A percentile compares a stretch with the other conserved stretches of the same genome.
phyloP scores from a whole-genome alignment of 805 yeast species.

The Hanseniaspora valbyensis region DNA sequence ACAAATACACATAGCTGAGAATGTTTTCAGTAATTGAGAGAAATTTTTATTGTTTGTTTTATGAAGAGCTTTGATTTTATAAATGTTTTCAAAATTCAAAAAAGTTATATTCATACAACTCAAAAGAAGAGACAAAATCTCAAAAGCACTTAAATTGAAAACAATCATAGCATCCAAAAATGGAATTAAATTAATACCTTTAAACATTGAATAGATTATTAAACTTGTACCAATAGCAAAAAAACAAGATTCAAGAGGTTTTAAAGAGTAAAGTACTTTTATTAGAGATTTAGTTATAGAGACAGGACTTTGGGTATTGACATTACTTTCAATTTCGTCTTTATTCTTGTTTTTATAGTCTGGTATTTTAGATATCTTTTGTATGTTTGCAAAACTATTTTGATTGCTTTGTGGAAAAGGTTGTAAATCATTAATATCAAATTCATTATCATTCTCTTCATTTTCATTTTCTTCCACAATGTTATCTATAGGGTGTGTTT shows the following conservation, averaged over 20 bases:
- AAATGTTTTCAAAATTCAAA: slow-evolving; percentile 16
- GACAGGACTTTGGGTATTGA: slow-evolving; percentile 17
- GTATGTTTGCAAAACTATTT: neutral
- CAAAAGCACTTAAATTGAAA: slow-evolving; percentile 21
- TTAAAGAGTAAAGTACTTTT: slow-evolving; percentile 21
- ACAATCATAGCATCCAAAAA: slow-evolving; percentile 13
- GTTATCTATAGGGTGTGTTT: neutral
- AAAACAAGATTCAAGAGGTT: slow-evolving; percentile 19
- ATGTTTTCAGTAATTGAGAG: slow-evolving; percentile 12
- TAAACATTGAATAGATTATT: slow-evolving; percentile 15
- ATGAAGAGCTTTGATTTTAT: slow-evolving; percentile 19
- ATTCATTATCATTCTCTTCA: neutral
- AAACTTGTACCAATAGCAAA: slow-evolving; percentile 18
- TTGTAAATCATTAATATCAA: slow-evolving; percentile 10
- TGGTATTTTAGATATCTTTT: neutral
- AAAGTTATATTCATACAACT: slow-evolving; percentile 26
- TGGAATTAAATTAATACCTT: slow-evolving; percentile 14
- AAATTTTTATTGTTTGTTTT: slow-evolving; percentile 17
- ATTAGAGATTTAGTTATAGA: slow-evolving; percentile 20
- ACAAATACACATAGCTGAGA: slow-evolving; percentile 25
- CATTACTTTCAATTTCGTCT: neutral
- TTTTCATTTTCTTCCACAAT: slow-evolving; percentile 2
- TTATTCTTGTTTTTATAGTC: neutral
- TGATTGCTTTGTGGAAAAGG: slow-evolving; percentile 8
- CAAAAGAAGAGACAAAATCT: slow-evolving; percentile 26